These are phyloP conservation scores for Beauveria pseudobassiana DNA, from an alignment of 2,329 filamentous ascomycete species.

Conservation along the genomic window DNA sequence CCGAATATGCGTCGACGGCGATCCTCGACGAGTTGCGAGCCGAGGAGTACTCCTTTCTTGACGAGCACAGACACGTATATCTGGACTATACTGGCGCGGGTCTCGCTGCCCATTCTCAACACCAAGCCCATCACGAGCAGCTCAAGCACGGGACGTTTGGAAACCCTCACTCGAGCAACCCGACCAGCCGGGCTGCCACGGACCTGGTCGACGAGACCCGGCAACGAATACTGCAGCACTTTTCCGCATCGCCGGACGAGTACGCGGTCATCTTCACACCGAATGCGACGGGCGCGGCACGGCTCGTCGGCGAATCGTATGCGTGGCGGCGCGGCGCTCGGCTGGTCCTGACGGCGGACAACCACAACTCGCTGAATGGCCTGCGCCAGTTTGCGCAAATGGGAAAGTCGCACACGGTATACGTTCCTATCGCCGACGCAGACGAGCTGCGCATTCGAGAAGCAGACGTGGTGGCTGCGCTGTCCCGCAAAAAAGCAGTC, in stretches of 20 bases:
- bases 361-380: conserved; percentile 36
- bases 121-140: conserved; percentile 24
- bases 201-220: conserved; percentile 25
- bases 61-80: conserved; percentile 31
- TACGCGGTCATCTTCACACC: conserved; percentile 34
- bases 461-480: conserved; percentile 17
- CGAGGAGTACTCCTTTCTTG: conserved; percentile 29
- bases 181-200: conserved; percentile 28
- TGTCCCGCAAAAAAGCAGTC: conserved; percentile 12
- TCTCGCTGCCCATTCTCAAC: conserved; percentile 26
- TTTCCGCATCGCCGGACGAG: conserved; percentile 28
- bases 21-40: conserved; percentile 24
- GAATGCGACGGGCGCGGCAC: conserved; percentile 32
- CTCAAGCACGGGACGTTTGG: conserved; percentile 25
- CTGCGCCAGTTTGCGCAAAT: conserved; percentile 28
- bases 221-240: conserved; percentile 23
- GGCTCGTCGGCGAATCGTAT: conserved; percentile 33
- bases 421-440: conserved; percentile 21
- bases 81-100: conserved; percentile 35
- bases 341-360: conserved; percentile 31
- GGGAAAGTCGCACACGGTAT: conserved; percentile 19
- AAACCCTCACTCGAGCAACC: conserved; percentile 34
- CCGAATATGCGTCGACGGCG: conserved; percentile 26
- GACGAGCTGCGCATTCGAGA: conserved; percentile 24
- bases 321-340: conserved; percentile 20